phyloP scores from a whole-genome alignment of 2,329 filamentous ascomycete species.

The Pyricularia pennisetigena region DNA sequence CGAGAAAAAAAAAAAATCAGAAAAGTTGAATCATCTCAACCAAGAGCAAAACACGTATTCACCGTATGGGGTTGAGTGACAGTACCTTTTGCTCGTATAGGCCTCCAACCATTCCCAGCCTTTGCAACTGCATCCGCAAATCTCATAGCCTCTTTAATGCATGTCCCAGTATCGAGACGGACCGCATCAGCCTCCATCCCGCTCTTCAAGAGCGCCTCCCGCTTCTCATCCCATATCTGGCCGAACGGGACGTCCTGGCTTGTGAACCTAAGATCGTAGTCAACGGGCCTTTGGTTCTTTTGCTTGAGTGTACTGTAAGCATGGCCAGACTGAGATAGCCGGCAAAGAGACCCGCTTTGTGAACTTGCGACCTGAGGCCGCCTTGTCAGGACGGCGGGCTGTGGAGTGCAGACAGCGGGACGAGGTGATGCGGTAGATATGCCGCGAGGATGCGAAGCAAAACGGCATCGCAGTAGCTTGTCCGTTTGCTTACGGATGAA shows the following conservation, averaged over 20 bases:
- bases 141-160: not conserved
- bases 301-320: not conserved
- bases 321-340: too few species aligned
- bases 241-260: not conserved
- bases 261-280: not conserved
- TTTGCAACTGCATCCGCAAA: not conserved
- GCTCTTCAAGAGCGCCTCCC: not conserved
- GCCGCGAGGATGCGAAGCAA: not conserved
- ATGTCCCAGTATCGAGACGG: not conserved
- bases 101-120: not conserved
- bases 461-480: not conserved
- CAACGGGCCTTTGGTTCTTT: not conserved
- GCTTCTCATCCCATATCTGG: not conserved
- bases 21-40: not conserved
- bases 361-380: not conserved
- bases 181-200: not conserved
- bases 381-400: not conserved
- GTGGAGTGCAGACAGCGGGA: not conserved
- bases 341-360: not conserved
- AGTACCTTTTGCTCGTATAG: not conserved
- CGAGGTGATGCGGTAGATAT: not conserved
- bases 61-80: not conserved
- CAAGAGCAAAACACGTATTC: not conserved
- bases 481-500: not conserved
- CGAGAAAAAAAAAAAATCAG: too few species aligned